Base-by-base conservation (phyloP, 2,329 filamentous ascomycete species). In the Cercospora sojina region DNA sequence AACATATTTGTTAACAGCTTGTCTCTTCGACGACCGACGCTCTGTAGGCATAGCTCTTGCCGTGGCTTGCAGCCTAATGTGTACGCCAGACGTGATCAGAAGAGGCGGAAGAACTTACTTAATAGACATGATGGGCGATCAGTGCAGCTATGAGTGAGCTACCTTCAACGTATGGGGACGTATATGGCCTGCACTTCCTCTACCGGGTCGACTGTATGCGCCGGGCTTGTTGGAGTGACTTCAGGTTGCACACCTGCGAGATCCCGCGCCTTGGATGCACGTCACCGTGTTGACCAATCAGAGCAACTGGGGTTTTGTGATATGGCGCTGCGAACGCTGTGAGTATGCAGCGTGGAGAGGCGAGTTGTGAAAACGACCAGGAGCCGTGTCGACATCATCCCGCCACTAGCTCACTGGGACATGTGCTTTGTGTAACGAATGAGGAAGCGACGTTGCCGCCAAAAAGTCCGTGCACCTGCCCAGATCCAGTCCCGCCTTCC, bases 111-210 rank as follows among this genome's bases (percentile, higher is more conserved):
- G 7, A 5, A 67, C 70, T 65, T 69, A 73, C 71, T 73, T 73
- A 66, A 73, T 68, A 53, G 71, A 73, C 71, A 73, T 73, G 55
- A 47, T 65, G 67, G 66, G 62, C 55, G 29, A 53, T 10, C 20
- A 25, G 55, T 41, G 29, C 55, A 31, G 55, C 41, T 59, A 51
- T 59, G 53, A 27, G 18, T 43, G 2, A 63, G 49, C 53, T 27
- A 25, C n/a, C n/a, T 31, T 23, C 25, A 5, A 16, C 32, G 43
- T 23, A 35, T 32, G 41, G 41, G 43, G 18, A 25, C 43, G 43
- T 35, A 10, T 62, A 29, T 60, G 20, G 20, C 38, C 43, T 60
- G 58, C 47, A 23, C 47, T 43, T 49, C 58, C 10, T 60, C 18
- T 60, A 41, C 58, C 38, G 27, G 47, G 58, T 27, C 18, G 58